These are phyloP conservation scores for Tricholoma flavovirens DNA, from an alignment of 768 basidiomycete species.

Conservation along the genomic window DNA sequence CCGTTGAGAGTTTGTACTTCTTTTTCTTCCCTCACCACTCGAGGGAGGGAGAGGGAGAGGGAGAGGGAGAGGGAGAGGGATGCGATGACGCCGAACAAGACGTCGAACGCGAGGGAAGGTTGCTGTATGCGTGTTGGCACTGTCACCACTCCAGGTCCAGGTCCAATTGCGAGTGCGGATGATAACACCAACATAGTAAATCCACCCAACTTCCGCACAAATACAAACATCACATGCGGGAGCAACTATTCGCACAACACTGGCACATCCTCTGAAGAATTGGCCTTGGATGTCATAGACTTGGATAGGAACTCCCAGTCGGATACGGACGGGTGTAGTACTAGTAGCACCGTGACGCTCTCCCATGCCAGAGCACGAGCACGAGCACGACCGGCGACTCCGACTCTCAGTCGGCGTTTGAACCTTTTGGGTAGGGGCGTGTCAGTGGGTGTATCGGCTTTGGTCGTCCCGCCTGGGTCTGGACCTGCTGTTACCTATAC, in stretches of 20 bases:
- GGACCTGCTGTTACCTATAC: no score
- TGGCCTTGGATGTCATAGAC: neutral
- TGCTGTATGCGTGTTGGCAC: neutral
- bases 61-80: no score
- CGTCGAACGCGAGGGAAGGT: no score
- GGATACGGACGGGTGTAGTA: neutral
- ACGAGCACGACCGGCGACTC: neutral
- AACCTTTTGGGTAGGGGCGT: no score
- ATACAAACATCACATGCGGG: neutral
- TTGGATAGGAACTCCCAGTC: no score
- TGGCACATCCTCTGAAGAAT: neutral
- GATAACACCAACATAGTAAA: neutral
- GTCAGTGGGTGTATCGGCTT: no score
- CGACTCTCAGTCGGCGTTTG: neutral
- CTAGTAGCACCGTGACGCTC: no score
- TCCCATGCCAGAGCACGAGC: no score
- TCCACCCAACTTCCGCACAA: neutral
- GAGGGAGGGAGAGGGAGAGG: no score
- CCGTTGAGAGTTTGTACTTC: neutral
- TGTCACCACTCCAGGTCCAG: neutral
- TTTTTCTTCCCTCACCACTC: neutral
- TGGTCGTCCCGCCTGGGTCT: no score
- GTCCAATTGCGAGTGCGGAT: neutral
- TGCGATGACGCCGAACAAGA: neutral
- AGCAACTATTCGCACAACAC: neutral